Evolutionary conservation across 164 flowering plant species (phyloP), one percentile per base, ranked within the genome.

Genomic region (Macadamia tetraphylla): DNA sequence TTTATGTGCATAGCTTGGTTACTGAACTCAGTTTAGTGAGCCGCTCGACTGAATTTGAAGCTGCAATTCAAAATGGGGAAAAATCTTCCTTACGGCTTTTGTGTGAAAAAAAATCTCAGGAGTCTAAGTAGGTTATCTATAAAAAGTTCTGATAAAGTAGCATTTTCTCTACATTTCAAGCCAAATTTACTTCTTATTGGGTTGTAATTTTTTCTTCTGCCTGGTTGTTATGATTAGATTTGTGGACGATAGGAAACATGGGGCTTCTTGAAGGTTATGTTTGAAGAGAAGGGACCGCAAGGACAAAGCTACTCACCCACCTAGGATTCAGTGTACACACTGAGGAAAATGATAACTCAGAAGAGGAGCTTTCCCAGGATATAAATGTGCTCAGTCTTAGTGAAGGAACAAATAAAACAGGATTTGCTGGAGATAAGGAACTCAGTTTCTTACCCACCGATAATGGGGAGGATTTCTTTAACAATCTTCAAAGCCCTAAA

Each of bases 401-500:
- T 64, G 92, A 92, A 48, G 73, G 70, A 32, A 72, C 66, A 57
- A 82, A 67, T 59, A 81, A 78, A 67, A 70, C 60, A 31, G 84
- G 69, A 18, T 46, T 60, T 18, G 73, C 60, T 42, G 79, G n/a
- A 57, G 69, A 73, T 71, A 76, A 75, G 29, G 82, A 74, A 58
- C 67, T 79, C 18, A 58, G 77, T 52, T 11, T 64, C 29, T 82
- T 76, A 63, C 63, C 83, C 29, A 56, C 71, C 13, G 99, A 95
- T 70, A 88, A 92, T 77, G 98, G 94, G 8, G 98, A 88, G 70
- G 98, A 95, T 73, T 95, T 95, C 79, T 95, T 92, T 60, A 89
- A 95, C 85, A 95, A 91, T 81, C 93, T 95, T 75, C 87, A 95
- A 63, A 95, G 94, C 70, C 98, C 99, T 51, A 92, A 83, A 81